A percentile compares a stretch with the other conserved stretches of the same genome.
These are phyloP conservation scores for Aureobasidium sp. DNA, from an alignment of 2,329 filamentous ascomycete genomes.

Conservation along the genomic window DNA sequence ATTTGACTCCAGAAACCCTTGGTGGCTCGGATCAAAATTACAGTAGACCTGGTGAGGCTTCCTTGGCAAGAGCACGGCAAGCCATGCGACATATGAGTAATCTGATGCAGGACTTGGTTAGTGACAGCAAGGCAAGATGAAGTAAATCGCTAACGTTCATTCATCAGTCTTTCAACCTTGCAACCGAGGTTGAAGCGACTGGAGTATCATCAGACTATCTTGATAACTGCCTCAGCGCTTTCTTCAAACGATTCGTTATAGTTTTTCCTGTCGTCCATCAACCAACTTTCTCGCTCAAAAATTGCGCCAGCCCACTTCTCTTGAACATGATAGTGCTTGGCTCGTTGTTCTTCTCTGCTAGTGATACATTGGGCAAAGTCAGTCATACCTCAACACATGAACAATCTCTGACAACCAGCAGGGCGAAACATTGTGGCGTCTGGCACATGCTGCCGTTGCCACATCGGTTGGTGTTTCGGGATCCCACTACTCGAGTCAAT, in stretches of 20 bases:
- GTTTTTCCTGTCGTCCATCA: background rate
- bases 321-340: background rate
- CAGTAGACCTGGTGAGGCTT: background rate
- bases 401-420: background rate
- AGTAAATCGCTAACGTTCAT: background rate
- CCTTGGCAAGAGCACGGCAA: background rate
- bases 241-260: background rate
- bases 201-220: background rate
- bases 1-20: background rate
- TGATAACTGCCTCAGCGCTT: background rate
- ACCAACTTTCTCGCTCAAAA: background rate
- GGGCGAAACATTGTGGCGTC: background rate
- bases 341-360: background rate
- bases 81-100: background rate
- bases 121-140: background rate
- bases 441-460: background rate
- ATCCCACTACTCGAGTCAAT: too few species aligned
- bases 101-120: background rate
- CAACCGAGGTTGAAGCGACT: background rate
- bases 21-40: background rate
- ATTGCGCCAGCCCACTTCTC: background rate
- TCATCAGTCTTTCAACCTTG: background rate
- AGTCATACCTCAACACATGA: background rate
- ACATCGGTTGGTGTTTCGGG: background rate
- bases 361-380: background rate